Conservation (phyloP, 176 grass and related monocot species). For the Aegilops bicornis region DNA sequence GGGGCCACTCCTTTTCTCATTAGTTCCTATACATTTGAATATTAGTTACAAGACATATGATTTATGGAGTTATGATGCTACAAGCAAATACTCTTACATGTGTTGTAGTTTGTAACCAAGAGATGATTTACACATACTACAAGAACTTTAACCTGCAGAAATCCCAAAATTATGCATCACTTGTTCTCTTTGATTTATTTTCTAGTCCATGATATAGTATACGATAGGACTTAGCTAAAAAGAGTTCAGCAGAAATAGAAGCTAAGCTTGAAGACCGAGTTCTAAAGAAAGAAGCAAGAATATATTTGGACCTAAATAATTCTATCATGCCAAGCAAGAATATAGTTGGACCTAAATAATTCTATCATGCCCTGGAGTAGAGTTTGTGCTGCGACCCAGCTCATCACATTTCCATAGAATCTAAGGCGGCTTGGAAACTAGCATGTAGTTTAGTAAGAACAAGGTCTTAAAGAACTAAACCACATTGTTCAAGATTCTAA, state of each 20-base stretch:
- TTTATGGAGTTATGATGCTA: background rate
- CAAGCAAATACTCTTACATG: background rate
- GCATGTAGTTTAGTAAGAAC: background rate
- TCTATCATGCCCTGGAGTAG: background rate
- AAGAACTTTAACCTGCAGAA: background rate
- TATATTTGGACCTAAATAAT: too few species aligned
- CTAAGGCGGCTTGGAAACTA: background rate
- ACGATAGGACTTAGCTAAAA: background rate
- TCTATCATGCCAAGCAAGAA: too few species aligned
- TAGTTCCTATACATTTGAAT: background rate
- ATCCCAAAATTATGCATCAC: background rate
- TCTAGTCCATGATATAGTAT: background rate
- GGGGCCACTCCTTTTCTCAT: background rate
- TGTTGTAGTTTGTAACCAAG: slow-evolving; percentile 14
- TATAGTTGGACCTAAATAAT: background rate
- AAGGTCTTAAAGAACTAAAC: background rate
- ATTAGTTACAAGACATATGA: background rate
- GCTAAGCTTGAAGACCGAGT: background rate
- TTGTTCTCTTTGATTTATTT: slow-evolving; percentile 1
- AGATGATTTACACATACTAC: slow-evolving; percentile 62
- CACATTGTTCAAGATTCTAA: background rate
- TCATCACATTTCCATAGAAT: background rate
- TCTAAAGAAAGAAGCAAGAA: background rate
- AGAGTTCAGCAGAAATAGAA: background rate
- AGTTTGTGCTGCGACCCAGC: background rate